Conservation (phyloP, 2,329 filamentous ascomycete genomes). For the Exophiala calicioides region DNA sequence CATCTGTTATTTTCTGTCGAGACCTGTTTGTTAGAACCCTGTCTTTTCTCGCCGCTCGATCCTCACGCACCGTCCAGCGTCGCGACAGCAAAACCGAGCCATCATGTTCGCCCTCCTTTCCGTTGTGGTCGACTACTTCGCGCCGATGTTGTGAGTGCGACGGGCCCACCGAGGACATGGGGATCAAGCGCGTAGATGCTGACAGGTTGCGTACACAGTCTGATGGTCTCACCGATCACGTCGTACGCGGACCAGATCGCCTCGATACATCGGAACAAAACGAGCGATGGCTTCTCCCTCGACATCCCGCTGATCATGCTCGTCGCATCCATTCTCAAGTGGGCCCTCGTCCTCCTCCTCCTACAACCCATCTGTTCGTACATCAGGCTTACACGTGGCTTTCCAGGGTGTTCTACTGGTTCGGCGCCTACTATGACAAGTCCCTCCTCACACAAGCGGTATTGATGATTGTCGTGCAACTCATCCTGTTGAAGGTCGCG, state of each 20-base stretch:
- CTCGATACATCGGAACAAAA: conserved; percentile 61
- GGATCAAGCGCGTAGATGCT: conserved; percentile 6
- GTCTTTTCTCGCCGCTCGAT: too few species aligned
- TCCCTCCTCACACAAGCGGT: conserved; percentile 61
- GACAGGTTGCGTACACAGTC: conserved; percentile 41
- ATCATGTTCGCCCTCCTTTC: conserved; percentile 20
- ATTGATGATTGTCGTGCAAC: conserved; percentile 61
- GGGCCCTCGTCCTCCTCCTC: conserved; percentile 25
- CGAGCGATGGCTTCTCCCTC: conserved; percentile 64
- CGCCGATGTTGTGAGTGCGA: conserved; percentile 49
- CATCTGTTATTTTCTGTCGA: too few species aligned
- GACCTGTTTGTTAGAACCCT: too few species aligned
- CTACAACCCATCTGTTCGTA: neutral
- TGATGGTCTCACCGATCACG: conserved; percentile 63
- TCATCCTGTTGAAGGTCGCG: conserved; percentile 61
- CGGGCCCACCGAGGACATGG: too few species aligned
- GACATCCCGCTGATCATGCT: conserved; percentile 70
- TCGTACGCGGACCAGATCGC: conserved; percentile 69
- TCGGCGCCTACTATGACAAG: conserved; percentile 61
- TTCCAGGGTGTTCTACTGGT: conserved; percentile 64
- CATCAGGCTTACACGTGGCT: neutral
- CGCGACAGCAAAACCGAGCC: neutral
- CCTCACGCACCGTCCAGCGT: too few species aligned
- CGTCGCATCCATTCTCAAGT: conserved; percentile 64
- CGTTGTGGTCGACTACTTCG: conserved; percentile 47